Base-by-base conservation (phyloP, 179 eudicot genomes). In the Camellia oleifera region DNA sequence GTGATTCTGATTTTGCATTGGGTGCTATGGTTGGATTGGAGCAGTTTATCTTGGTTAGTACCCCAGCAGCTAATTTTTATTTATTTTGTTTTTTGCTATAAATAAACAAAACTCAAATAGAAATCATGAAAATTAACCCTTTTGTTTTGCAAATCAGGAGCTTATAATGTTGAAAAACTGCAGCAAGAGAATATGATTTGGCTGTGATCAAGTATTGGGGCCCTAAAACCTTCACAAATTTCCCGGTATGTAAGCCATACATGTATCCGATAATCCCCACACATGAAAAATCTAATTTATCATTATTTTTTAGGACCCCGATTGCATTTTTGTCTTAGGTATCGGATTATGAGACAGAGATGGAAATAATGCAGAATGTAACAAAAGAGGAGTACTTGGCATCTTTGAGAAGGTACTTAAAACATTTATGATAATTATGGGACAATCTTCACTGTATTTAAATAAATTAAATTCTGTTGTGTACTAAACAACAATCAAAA, bases 131-230 rank as follows among this genome's bases (percentile, higher is more conserved):
- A 61, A 17, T 23, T 61, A 17, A 61, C 23, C 23, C 23, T 4
- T 56, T 13, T 56, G 60, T 56, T 61, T 42, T 64, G 10, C 11
- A 2, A 42, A 14, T 58, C 56, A 87, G 90, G 90, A 62, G 90
- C 90, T 62, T 88, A 84, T 70, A 88, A 88, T 78, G 88, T 74
- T 68, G 90, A 88, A 82, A 88, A 85, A 76, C 90, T 56, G 90
- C 90, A 69, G 90, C 90, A 79, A 88, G 88, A 80, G 83, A 88
- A 44, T 88, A 88, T 78, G 90, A 88, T 78, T 80, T 88, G 72
- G 90, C 90, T 75, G 90, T 87, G 45, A 80, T 85, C 56, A 88
- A 88, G 82, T 88, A 88, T n/a, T 88, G 90, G 90, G 90, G 90
- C 60, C 81, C 85, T 0, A 69, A 85, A 26, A 85, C 88, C 40